Evolutionary conservation across 1,139 yeast genomes (phyloP).

Genomic region (Scheffersomyces segobiensis): DNA sequence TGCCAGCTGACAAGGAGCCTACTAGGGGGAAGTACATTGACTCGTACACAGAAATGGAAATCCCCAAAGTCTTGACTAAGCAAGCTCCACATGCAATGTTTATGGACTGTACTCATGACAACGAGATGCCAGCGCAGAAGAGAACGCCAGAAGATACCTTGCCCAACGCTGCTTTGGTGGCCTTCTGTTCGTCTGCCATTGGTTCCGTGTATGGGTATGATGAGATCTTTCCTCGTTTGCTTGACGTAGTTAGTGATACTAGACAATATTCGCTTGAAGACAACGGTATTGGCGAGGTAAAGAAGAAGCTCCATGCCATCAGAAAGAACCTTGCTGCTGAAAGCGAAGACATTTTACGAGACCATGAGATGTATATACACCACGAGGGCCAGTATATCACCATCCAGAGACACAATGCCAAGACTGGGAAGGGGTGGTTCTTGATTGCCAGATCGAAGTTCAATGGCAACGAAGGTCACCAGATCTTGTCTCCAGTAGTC

Average conservation of each 20-base stretch:
- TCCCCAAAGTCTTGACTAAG: constrained; percentile 63
- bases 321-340: constrained; percentile 64
- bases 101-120: constrained; percentile 98
- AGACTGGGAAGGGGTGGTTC: constrained; percentile 87
- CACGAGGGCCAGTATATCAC: constrained; percentile 93
- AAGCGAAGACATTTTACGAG: constrained; percentile 62
- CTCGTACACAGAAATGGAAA: constrained; percentile 55
- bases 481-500: constrained; percentile 57
- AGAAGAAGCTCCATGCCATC: constrained; percentile 57
- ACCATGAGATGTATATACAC: constrained; percentile 91
- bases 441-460: constrained; percentile 87
- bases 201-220: constrained; percentile 96
- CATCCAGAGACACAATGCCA: constrained; percentile 80
- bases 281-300: constrained; percentile 75
- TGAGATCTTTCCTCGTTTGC: constrained; percentile 79
- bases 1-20: constrained; percentile 54
- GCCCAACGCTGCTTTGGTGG: constrained; percentile 91
- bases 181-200: constrained; percentile 90
- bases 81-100: constrained; percentile 88
- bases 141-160: constrained; percentile 92
- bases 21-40: constrained; percentile 27
- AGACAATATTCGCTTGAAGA: constrained; percentile 59
- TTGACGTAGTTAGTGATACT: constrained; percentile 79
- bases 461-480: constrained; percentile 40
- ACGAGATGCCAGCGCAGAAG: constrained; percentile 84